Evolutionary conservation across 2,329 filamentous ascomycete genomes (phyloP), one percentile per base, ranked within the genome.

Genomic region (Dothiorella sarmentorum): DNA sequence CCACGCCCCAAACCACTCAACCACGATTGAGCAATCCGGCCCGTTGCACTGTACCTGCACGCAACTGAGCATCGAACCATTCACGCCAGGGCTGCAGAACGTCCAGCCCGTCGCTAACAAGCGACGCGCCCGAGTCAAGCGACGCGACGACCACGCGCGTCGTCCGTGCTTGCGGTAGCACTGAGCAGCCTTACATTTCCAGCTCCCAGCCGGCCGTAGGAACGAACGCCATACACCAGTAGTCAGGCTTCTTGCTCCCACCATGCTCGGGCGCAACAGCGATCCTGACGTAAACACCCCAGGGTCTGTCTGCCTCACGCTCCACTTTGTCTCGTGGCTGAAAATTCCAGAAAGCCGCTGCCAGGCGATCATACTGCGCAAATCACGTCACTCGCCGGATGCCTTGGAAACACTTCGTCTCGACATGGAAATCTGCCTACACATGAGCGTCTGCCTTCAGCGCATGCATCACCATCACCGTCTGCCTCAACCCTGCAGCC

Each of bases 21-120:
- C 22, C 35, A 37, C 33, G 49, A 53, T 53, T 53, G 35, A n/a
- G n/a, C n/a, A n/a, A n/a, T 22, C 49, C 49, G 49, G 49, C 24
- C 49, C 49, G 49, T 29, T 29, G 49, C 40, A 35, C 24, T 29
- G 43, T 29, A 10, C 2, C 49, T 45, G 49, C 35, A 53, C 37
- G 49, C 49, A 38, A 53, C 40, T 33, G 33, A 51, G 15, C 45
- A 51, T 51, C 43, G 43, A 17, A 45, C 43, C 43, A 45, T 18
- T 45, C 20, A 18, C 26, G 43, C 43, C 15, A 26, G 24, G 43
- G 15, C n/a, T 53, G 49, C 49, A 53, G 40, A 40, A 29, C 49
- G 49, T 53, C 49, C n/a, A n/a, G n/a, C n/a, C n/a, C n/a, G n/a
- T n/a, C n/a, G n/a, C n/a, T n/a, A n/a, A n/a, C n/a, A n/a, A 53